A percentile compares a stretch with the other conserved stretches of the same genome.
Evolutionary conservation across 768 basidiomycete species (phyloP).

Genomic region (Leccinum aurantiacum): DNA sequence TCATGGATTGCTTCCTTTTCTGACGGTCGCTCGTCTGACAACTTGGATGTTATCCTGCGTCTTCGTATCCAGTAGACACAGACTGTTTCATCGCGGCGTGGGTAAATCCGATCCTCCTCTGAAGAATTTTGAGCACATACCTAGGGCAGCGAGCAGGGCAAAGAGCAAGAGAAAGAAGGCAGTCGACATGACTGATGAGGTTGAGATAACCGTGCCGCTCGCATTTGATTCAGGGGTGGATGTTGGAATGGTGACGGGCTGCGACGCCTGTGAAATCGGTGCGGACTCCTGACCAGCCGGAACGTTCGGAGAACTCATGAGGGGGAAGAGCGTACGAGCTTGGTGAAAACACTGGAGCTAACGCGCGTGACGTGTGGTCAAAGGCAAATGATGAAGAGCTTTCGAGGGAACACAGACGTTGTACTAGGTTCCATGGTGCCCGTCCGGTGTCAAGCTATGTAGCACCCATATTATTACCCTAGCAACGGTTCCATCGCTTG

Average conservation of each 20-base stretch:
- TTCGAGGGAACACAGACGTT: too few relatives aligned
- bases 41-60: constrained; percentile 1
- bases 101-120: background rate
- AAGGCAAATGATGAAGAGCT: background rate
- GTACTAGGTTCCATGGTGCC: background rate
- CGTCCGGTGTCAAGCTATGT: constrained; percentile 6
- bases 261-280: constrained; percentile 5
- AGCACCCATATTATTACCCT: constrained; percentile 10
- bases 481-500: constrained; percentile 15
- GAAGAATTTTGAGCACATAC: constrained; percentile 17
- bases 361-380: constrained; percentile 3
- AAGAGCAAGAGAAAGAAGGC: constrained; percentile 19
- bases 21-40: constrained; percentile 1
- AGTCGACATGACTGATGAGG: background rate
- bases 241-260: background rate
- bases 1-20: constrained; percentile 14
- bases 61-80: constrained; percentile 14
- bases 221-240: background rate
- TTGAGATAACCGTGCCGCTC: constrained; percentile 4
- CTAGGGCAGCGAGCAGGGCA: constrained; percentile 22
- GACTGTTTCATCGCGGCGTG: constrained; percentile 10
- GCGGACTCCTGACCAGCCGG: constrained; percentile 10
- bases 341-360: background rate
- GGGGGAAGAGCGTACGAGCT: background rate
- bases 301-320: constrained; percentile 10